Evolutionary conservation across 495 filamentous ascomycete species (phyloP).

Genomic region (Penicillium canariense): DNA sequence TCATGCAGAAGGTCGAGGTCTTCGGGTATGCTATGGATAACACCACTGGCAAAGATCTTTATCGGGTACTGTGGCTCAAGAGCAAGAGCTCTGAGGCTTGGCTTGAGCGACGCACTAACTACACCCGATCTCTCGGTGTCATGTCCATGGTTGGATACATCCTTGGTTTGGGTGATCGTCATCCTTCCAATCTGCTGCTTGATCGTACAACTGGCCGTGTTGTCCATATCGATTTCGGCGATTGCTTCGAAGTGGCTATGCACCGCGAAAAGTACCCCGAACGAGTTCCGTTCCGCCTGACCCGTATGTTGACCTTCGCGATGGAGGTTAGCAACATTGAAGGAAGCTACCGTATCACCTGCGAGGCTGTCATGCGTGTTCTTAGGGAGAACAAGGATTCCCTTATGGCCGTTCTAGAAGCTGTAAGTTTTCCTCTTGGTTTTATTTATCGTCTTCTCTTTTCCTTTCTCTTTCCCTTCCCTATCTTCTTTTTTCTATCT

Average conservation of each 20-base stretch:
- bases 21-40: slow-evolving; percentile 99
- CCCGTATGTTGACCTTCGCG: slow-evolving; percentile 96
- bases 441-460: too few relatives aligned
- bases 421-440: slow-evolving; percentile 65
- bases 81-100: slow-evolving; percentile 96
- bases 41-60: slow-evolving; percentile 96
- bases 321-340: slow-evolving; percentile 99
- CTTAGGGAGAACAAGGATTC: slow-evolving; percentile 96
- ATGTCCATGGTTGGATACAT: slow-evolving; percentile 99
- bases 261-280: slow-evolving; percentile 99
- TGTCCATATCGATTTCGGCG: slow-evolving; percentile 97
- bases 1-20: slow-evolving; percentile 99
- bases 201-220: slow-evolving; percentile 94
- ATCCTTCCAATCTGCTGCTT: slow-evolving; percentile 96
- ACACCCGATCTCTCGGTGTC: slow-evolving; percentile 92
- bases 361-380: slow-evolving; percentile 97
- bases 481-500: background rate
- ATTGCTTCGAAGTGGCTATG: slow-evolving; percentile 99
- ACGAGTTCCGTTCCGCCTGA: slow-evolving; percentile 94
- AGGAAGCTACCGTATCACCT: slow-evolving; percentile 94
- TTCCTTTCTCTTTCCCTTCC: background rate
- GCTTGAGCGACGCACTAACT: slow-evolving; percentile 95
- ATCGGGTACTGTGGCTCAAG: slow-evolving; percentile 97
- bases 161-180: slow-evolving; percentile 90
- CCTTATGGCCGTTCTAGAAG: slow-evolving; percentile 96